phyloP scores from a whole-genome alignment of 2,329 filamentous ascomycete species.

The Claviceps purpurea region DNA sequence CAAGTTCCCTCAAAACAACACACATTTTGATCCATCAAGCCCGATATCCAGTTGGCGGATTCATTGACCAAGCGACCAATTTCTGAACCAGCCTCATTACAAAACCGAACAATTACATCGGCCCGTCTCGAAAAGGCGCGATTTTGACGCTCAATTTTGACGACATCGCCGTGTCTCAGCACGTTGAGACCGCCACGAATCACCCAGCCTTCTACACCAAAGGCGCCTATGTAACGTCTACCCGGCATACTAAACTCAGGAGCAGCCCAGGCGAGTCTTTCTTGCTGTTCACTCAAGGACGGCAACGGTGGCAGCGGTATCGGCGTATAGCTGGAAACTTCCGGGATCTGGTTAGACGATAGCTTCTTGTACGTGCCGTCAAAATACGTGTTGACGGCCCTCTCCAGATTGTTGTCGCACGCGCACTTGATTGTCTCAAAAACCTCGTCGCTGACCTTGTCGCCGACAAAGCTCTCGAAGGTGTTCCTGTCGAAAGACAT shows the following conservation, averaged over 20 bases:
- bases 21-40: constrained; percentile 78
- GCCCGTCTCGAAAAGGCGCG: constrained; percentile 50
- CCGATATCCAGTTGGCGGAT: constrained; percentile 80
- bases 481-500: constrained; percentile 40
- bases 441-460: constrained; percentile 35
- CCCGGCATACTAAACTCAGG: constrained; percentile 19
- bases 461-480: constrained; percentile 48
- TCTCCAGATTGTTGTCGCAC: constrained; percentile 45
- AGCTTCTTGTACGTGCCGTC: constrained; percentile 52
- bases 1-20: constrained; percentile 79
- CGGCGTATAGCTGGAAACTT: background rate
- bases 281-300: background rate
- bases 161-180: constrained; percentile 66
- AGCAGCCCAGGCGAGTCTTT: background rate
- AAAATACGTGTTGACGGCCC: constrained; percentile 56
- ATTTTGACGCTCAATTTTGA: constrained; percentile 74
- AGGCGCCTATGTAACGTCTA: constrained; percentile 71
- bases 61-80: constrained; percentile 81
- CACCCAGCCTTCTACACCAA: constrained; percentile 85
- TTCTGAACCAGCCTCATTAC: constrained; percentile 63
- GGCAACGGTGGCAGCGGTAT: background rate
- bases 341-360: constrained; percentile 13
- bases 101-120: constrained; percentile 88
- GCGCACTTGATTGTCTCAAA: constrained; percentile 37
- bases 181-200: constrained; percentile 68